Percentiles rank a stretch among this genome's conserved stretches.
phyloP scores from a whole-genome alignment of 2,329 filamentous ascomycete genomes.

The Ceratocystis eucalypticola region DNA sequence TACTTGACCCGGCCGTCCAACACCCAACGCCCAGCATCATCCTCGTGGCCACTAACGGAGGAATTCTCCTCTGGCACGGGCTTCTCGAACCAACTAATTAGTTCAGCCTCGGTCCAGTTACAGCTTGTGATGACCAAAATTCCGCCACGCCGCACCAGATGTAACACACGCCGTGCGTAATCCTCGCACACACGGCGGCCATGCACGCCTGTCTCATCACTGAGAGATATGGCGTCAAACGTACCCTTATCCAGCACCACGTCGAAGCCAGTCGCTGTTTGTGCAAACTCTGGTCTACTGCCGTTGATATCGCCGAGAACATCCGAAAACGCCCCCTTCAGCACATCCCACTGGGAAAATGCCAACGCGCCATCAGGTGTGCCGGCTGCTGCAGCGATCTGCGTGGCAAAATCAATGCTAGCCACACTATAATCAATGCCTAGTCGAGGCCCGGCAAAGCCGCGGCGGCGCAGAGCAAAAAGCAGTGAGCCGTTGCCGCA shows the following conservation, averaged over 20 bases:
- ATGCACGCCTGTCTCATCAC: conserved; percentile 37
- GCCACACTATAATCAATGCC: conserved; percentile 77
- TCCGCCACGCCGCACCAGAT: conserved; percentile 56
- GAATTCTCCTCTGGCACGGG: conserved; percentile 10
- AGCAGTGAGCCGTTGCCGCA: conserved; percentile 89
- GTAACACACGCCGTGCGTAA: conserved; percentile 56
- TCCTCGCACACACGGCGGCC: conserved; percentile 55
- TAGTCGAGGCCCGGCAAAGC: conserved; percentile 56
- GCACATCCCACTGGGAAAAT: conserved; percentile 50
- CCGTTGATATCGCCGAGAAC: conserved; percentile 23
- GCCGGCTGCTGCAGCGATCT: conserved; percentile 37
- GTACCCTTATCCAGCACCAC: conserved; percentile 96
- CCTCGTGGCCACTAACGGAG: conserved; percentile 13
- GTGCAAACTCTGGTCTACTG: background rate
- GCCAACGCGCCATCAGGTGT: conserved; percentile 24
- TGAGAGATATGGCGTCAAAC: conserved; percentile 86
- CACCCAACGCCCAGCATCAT: conserved; percentile 32
- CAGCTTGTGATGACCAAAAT: conserved; percentile 83
- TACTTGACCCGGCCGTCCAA: conserved; percentile 62
- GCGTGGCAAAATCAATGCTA: conserved; percentile 60
- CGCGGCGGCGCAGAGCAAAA: conserved; percentile 52
- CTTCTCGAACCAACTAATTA: conserved; percentile 60
- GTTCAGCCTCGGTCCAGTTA: conserved; percentile 91
- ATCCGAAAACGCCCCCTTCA: conserved; percentile 31
- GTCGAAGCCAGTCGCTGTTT: conserved; percentile 51